These are phyloP conservation scores for Jacaranda mimosifolia DNA, from an alignment of 257 asterid species.

Conservation along the genomic window DNA sequence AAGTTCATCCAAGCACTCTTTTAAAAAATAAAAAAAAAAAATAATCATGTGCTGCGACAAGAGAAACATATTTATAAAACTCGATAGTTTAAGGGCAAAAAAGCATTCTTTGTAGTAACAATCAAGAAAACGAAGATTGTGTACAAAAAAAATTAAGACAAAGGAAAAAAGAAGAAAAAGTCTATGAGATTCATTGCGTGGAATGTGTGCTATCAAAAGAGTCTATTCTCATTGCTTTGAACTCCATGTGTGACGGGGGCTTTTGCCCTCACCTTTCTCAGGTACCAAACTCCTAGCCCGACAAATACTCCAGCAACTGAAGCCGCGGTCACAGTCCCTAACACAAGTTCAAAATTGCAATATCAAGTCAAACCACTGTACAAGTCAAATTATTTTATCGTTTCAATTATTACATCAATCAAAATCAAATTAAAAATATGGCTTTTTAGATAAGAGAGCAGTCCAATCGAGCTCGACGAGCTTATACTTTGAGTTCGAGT, in stretches of 20 bases:
- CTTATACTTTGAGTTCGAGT: too few species aligned
- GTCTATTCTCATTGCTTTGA: conserved; percentile 83
- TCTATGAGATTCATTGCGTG: conserved; percentile 35
- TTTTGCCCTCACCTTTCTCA: conserved; percentile 73
- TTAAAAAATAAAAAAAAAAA: too few species aligned
- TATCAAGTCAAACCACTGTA: not conserved
- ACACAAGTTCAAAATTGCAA: not conserved
- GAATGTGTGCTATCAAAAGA: conserved; percentile 51
- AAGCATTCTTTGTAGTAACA: not conserved
- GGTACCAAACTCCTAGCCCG: conserved; percentile 90
- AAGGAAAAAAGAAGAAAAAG: not conserved
- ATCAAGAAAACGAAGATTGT: conserved; percentile 22
- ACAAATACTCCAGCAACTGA: conserved; percentile 84
- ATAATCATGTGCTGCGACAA: too few species aligned
- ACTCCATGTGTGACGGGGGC: conserved; percentile 96
- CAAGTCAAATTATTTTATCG: not conserved
- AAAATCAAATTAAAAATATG: too few species aligned
- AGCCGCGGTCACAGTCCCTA: conserved; percentile 72
- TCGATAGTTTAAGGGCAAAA: not conserved
- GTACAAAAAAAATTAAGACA: not conserved
- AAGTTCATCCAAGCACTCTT: too few species aligned
- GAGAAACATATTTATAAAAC: not conserved
- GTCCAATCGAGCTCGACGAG: too few species aligned
- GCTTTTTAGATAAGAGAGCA: too few species aligned
- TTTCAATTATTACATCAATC: too few species aligned